Conservation (phyloP, 2,329 filamentous ascomycete species). For the Scedosporium apiospermum region DNA sequence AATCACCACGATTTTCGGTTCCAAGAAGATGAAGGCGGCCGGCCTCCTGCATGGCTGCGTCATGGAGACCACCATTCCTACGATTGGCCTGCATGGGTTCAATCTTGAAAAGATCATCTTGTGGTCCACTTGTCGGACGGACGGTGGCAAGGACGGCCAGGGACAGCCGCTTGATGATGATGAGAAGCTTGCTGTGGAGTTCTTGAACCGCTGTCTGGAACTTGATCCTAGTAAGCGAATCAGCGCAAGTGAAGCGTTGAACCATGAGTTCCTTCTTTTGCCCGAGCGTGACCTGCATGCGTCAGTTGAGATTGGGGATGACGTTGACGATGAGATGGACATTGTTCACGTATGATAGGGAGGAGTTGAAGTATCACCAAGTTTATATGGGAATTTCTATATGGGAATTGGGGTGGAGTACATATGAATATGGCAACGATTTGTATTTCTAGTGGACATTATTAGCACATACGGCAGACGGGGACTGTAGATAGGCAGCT, state of each 20-base stretch:
- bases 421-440: background rate
- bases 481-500: background rate
- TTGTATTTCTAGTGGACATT: background rate
- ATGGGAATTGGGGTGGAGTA: background rate
- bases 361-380: background rate
- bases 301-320: background rate
- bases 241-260: constrained; percentile 63
- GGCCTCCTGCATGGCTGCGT: constrained; percentile 81
- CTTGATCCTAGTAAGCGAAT: constrained; percentile 66
- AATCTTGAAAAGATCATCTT: constrained; percentile 87
- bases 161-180: constrained; percentile 49
- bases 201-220: constrained; percentile 64
- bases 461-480: background rate
- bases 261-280: constrained; percentile 57
- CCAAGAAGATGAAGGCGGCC: constrained; percentile 70
- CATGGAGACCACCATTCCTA: constrained; percentile 88
- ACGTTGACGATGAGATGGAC: constrained; percentile 8
- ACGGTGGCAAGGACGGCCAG: constrained; percentile 42
- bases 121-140: constrained; percentile 79
- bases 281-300: background rate
- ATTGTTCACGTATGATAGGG: background rate
- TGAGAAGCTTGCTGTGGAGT: constrained; percentile 64
- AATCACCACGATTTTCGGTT: constrained; percentile 90
- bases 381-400: background rate
- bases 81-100: constrained; percentile 77